A percentile compares a stretch with the other conserved stretches of the same genome.
Conservation (phyloP, 352 stramenopile genomes). For the Globisporangium cederbergense region DNA sequence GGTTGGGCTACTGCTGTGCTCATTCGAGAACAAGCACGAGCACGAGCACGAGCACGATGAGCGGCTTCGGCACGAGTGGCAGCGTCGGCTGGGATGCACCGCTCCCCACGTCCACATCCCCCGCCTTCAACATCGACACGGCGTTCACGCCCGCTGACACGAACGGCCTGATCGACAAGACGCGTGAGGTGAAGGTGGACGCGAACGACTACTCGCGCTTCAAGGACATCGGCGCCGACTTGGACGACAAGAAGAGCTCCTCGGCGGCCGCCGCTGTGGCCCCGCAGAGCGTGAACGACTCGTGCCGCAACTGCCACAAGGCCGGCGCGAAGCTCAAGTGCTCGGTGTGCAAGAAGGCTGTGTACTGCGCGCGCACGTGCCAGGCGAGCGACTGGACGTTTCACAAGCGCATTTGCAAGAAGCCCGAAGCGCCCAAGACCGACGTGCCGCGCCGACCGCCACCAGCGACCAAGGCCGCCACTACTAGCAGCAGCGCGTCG, state of each 20-base stretch:
- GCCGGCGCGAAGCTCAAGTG: constrained; percentile 79
- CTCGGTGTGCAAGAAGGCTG: constrained; percentile 83
- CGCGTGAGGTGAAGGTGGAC: constrained; percentile 62
- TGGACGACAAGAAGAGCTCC: constrained; percentile 24
- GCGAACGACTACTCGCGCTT: constrained; percentile 88
- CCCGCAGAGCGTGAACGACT: constrained; percentile 15
- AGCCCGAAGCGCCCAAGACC: constrained; percentile 62
- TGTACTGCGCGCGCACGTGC: constrained; percentile 77
- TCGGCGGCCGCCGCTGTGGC: constrained; percentile 7
- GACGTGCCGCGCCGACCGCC: constrained; percentile 27
- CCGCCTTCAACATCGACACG: not conserved
- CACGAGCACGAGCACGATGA: not conserved
- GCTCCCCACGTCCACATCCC: constrained; percentile 17
- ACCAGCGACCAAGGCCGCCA: constrained; percentile 4
- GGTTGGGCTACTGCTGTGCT: too few species aligned
- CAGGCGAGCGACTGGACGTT: constrained; percentile 84
- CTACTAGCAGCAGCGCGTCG: constrained; percentile 3
- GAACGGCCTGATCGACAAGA: constrained; percentile 57
- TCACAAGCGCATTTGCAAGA: constrained; percentile 88
- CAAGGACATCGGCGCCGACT: constrained; percentile 58
- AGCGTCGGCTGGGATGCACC: constrained; percentile 55
- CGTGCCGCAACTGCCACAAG: constrained; percentile 81
- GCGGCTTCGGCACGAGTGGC: constrained; percentile 1
- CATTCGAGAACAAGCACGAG: too few species aligned
- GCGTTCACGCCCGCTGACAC: constrained; percentile 24